Evolutionary conservation across 495 filamentous ascomycete genomes (phyloP), one percentile per base, ranked within the genome.

Genomic region (Xylaria palmicola): DNA sequence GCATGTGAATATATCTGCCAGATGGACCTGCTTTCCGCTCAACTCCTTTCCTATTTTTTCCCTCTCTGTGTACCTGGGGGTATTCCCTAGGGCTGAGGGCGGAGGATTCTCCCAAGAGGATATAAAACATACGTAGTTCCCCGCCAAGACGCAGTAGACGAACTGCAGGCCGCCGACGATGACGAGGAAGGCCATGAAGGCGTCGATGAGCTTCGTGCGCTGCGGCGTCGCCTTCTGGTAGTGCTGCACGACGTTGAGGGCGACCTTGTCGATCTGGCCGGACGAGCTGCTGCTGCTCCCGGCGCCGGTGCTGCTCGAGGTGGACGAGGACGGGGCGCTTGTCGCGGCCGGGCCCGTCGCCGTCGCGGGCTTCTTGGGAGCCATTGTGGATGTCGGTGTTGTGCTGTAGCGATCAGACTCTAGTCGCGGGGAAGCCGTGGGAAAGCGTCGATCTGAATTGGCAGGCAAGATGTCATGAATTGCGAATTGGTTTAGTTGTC

Each of bases 111-210:
- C n/a, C n/a, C n/a, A n/a, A n/a, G 40, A 22, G 17, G n/a, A 19
- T 6, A 19, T n/a, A 59, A n/a, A 6, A 82, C 89, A 53, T 82
- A 98, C 94, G 70, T 94, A 98, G 74, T 98, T 98, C 62, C 94
- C 94, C 36, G 86, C 92, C 66, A 98, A 67, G 39, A 97, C 81
- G 72, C 93, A 97, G 72, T 99, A 99, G 48, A 88, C 78, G 74
- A 99, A 98, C 75, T 99, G 94, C 71, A 98, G 71, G 12, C 81
- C 90, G 43, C 92, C 94, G 8, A 93, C 88, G 5, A 89, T 83
- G 20, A 93, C 88, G 62, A 99, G 75, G 70, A 97, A 99, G 3
- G 72, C 88, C 89, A 98, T 88, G 75, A 98, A 99, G 17, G 81
- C 84, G 76, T 99, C 94, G 30, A 98, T 79, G 61, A 99, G 85